phyloP scores from a whole-genome alignment of 441 rosid genomes.

The Melastoma candidum region DNA sequence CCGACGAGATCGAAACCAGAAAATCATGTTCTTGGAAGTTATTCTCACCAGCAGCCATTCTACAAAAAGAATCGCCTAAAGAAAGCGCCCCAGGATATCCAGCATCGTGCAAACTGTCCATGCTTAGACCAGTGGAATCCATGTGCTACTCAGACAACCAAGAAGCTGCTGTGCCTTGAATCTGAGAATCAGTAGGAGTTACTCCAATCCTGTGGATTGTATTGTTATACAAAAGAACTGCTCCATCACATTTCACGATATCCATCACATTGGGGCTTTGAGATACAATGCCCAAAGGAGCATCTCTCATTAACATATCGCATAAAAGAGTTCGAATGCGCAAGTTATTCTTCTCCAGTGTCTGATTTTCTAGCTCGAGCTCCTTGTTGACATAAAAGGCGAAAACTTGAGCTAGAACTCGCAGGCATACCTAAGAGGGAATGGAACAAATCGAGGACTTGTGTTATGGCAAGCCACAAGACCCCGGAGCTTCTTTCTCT shows the following conservation, averaged over 20 bases:
- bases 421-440: conserved; percentile 95
- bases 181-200: conserved; percentile 64
- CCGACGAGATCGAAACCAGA: conserved; percentile 92
- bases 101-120: conserved; percentile 86
- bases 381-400: conserved; percentile 92
- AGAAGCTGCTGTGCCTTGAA: conserved; percentile 50
- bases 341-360: conserved; percentile 76
- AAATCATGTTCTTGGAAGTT: conserved; percentile 58
- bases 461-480: conserved; percentile 89
- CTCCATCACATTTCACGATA: conserved; percentile 94
- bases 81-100: conserved; percentile 68
- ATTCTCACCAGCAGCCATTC: conserved; percentile 96
- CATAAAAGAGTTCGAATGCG: conserved; percentile 90
- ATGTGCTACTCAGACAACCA: conserved; percentile 69
- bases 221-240: conserved; percentile 68
- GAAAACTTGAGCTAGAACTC: conserved; percentile 92
- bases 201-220: conserved; percentile 59
- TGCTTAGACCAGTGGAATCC: conserved; percentile 93
- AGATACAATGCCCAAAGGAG: conserved; percentile 76
- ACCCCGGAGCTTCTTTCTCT: conserved; percentile 92
- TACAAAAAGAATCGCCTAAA: conserved; percentile 68
- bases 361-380: conserved; percentile 76
- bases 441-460: conserved; percentile 82
- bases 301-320: conserved; percentile 92
- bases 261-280: conserved; percentile 87